Evolutionary conservation across 306 rosid species (phyloP).

Genomic region (Malus domestica): DNA sequence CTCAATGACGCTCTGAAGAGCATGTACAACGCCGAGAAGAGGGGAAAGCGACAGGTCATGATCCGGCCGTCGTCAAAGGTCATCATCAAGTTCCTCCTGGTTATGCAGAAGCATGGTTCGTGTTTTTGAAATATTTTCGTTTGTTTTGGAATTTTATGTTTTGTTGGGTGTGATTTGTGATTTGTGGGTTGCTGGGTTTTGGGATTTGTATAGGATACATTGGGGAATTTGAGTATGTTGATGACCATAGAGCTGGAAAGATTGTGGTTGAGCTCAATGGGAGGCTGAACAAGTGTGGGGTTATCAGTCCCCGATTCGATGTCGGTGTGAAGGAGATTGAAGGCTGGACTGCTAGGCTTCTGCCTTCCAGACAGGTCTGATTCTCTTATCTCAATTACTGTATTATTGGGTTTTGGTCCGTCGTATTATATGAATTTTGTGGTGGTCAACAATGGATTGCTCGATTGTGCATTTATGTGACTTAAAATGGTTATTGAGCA

Average conservation of each 20-base stretch:
- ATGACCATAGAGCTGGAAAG: slow-evolving; percentile 34
- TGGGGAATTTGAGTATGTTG: slow-evolving; percentile 37
- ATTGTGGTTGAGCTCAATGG: slow-evolving; percentile 40
- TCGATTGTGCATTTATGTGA: no score
- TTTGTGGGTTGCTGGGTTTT: background rate
- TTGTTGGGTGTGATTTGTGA: background rate
- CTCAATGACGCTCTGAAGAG: slow-evolving; percentile 39
- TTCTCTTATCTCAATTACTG: background rate
- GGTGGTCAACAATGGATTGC: background rate
- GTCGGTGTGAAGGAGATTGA: slow-evolving; percentile 37
- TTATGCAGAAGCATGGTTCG: slow-evolving; percentile 34
- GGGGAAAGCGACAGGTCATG: slow-evolving; percentile 37
- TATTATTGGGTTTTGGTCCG: background rate
- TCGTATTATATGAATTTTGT: background rate
- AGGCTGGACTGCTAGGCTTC: slow-evolving; percentile 40
- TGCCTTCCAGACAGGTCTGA: slow-evolving; percentile 38
- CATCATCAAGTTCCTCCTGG: slow-evolving; percentile 37
- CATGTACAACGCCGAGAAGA: slow-evolving; percentile 46
- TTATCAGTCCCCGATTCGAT: slow-evolving; percentile 37
- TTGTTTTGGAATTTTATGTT: background rate
- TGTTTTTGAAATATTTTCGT: background rate
- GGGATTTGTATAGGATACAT: slow-evolving; percentile 20
- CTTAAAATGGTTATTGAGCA: background rate
- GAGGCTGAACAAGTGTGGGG: slow-evolving; percentile 38
- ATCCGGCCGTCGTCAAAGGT: slow-evolving; percentile 41